Conservation (phyloP, 495 filamentous ascomycete genomes). For the Letharia lupina region DNA sequence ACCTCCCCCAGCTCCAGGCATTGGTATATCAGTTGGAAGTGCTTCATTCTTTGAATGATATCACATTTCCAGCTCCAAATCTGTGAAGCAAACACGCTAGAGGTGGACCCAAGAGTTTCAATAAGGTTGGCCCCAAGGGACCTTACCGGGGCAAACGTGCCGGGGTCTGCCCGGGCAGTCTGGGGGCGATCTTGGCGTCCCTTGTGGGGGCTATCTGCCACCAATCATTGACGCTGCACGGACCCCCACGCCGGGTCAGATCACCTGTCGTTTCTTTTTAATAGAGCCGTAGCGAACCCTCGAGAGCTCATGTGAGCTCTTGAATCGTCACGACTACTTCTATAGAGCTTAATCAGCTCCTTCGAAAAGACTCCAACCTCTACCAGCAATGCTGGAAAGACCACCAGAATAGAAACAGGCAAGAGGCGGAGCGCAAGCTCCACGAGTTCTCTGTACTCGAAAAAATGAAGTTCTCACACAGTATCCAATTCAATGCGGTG, state of each 20-base stretch:
- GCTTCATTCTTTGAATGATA: neutral
- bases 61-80: no score
- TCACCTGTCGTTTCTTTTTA: neutral
- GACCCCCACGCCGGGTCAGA: neutral
- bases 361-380: neutral
- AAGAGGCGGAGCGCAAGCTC: constrained; percentile 22
- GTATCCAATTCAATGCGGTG: constrained; percentile 98
- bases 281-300: neutral
- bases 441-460: constrained; percentile 28
- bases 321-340: constrained; percentile 1
- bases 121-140: neutral
- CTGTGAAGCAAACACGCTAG: neutral
- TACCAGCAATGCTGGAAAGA: neutral
- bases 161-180: neutral
- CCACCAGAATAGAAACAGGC: neutral
- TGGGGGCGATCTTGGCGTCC: neutral
- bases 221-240: neutral
- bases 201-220: neutral
- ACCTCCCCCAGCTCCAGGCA: neutral
- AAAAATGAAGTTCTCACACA: constrained; percentile 99
- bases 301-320: constrained; percentile 13
- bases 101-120: neutral
- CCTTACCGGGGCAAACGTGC: neutral
- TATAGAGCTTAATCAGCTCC: constrained; percentile 11
- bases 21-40: neutral